phyloP scores from a whole-genome alignment of 768 basidiomycete genomes.

The Guyanaporus albipodus region DNA sequence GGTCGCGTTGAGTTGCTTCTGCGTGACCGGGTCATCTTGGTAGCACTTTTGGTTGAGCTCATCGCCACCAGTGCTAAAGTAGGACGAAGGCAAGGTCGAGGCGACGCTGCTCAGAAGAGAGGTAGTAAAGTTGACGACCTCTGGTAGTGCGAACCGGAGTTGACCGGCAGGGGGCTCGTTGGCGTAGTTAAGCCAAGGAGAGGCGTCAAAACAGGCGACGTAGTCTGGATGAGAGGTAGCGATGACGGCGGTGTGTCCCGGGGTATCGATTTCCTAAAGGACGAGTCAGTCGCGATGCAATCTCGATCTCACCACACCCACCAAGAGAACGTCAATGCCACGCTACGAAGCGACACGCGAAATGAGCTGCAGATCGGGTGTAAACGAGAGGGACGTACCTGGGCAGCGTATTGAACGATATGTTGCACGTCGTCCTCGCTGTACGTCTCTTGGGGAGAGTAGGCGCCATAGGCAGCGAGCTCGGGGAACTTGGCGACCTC shows the following conservation, averaged over 20 bases:
- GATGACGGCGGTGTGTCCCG: conserved; percentile 75
- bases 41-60: conserved; percentile 73
- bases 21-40: conserved; percentile 54
- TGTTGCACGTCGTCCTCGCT: conserved; percentile 50
- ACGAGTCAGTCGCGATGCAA: background rate
- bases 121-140: conserved; percentile 56
- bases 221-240: conserved; percentile 64
- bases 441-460: conserved; percentile 54
- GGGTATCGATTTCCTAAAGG: conserved; percentile 74
- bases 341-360: conserved; percentile 36
- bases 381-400: conserved; percentile 41
- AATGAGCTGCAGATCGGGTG: background rate
- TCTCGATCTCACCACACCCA: conserved; percentile 11
- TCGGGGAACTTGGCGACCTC: conserved; percentile 56
- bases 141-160: conserved; percentile 62
- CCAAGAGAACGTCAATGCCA: conserved; percentile 68
- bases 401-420: conserved; percentile 64
- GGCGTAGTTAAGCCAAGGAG: conserved; percentile 60
- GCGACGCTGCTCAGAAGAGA: conserved; percentile 52
- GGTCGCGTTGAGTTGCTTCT: conserved; percentile 45
- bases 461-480: conserved; percentile 63
- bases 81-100: conserved; percentile 46
- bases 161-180: conserved; percentile 82
- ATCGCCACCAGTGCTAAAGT: conserved; percentile 81
- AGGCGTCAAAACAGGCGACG: conserved; percentile 57